Conservation (phyloP, 352 stramenopile genomes). For the Globisporangium sylvaticum region DNA sequence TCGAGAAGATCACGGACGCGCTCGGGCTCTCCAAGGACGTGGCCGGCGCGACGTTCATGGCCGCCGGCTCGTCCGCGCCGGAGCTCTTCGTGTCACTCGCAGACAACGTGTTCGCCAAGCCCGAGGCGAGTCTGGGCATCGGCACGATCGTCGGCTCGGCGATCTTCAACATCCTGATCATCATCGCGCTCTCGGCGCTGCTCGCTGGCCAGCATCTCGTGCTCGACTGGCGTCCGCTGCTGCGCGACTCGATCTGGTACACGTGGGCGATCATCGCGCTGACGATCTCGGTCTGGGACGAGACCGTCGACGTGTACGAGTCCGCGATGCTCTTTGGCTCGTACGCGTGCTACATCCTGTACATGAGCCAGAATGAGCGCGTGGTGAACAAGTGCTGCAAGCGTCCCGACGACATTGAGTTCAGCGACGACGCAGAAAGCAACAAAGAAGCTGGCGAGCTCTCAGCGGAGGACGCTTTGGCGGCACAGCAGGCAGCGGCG, state of each 20-base stretch:
- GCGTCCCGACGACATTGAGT: slow-evolving; percentile 25
- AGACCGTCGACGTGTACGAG: slow-evolving; percentile 49
- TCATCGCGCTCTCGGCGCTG: slow-evolving; percentile 76
- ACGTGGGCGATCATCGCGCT: slow-evolving; percentile 54
- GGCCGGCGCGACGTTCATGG: slow-evolving; percentile 82
- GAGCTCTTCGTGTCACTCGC: slow-evolving; percentile 79
- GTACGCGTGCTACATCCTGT: slow-evolving; percentile 67
- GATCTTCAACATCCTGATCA: slow-evolving; percentile 88
- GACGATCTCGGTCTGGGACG: slow-evolving; percentile 56
- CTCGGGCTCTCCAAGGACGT: slow-evolving; percentile 69
- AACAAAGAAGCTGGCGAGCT: slow-evolving; percentile 13
- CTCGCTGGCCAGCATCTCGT: slow-evolving; percentile 55
- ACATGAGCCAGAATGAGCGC: slow-evolving; percentile 68
- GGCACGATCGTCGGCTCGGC: slow-evolving; percentile 84
- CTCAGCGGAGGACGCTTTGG: slow-evolving; percentile 13
- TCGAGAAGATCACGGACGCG: slow-evolving; percentile 73
- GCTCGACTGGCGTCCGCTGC: slow-evolving; percentile 72
- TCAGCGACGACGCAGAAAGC: slow-evolving; percentile 13
- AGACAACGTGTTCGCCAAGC: slow-evolving; percentile 76
- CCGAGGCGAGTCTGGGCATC: slow-evolving; percentile 56
- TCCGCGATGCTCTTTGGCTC: slow-evolving; percentile 62
- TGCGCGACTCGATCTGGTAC: slow-evolving; percentile 84
- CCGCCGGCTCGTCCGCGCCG: slow-evolving; percentile 71
- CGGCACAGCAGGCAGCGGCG: background rate
- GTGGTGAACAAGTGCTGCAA: slow-evolving; percentile 59